Conservation (phyloP, 73 alveolate genomes). For the Chromera velia region DNA sequence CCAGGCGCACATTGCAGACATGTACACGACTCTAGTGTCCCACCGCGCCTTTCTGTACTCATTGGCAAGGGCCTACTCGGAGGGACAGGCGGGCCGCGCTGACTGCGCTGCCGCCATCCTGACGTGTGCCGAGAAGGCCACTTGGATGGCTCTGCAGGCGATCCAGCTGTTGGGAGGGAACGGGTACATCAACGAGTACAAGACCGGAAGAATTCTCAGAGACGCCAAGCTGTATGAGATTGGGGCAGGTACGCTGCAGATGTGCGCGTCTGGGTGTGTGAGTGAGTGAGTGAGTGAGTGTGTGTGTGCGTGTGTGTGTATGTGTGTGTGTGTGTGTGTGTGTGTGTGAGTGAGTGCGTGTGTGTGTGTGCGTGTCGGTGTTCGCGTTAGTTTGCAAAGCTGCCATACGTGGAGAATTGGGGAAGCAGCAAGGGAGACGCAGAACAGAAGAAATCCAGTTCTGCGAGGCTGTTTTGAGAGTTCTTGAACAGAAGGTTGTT, state of each 20-base stretch:
- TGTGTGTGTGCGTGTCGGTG: too few species aligned
- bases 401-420: too few species aligned
- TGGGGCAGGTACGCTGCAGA: constrained; percentile 86
- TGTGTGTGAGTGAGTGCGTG: too few species aligned
- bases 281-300: too few species aligned
- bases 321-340: too few species aligned
- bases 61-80: constrained; percentile 56
- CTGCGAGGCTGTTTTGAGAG: too few species aligned
- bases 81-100: constrained; percentile 46
- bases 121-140: constrained; percentile 10
- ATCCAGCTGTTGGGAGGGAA: constrained; percentile 19
- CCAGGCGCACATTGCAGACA: constrained; percentile 77
- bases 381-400: too few species aligned
- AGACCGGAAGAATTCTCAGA: constrained; percentile 68
- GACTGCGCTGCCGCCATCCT: constrained; percentile 30
- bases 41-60: constrained; percentile 63
- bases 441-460: too few species aligned
- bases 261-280: too few species aligned
- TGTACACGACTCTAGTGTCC: constrained; percentile 65
- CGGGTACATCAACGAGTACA: constrained; percentile 64
- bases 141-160: constrained; percentile 20
- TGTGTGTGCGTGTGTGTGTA: too few species aligned
- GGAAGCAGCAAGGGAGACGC: too few species aligned
- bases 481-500: too few species aligned
- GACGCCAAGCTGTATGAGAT: constrained; percentile 87